A percentile compares a stretch with the other conserved stretches of the same genome.
Evolutionary conservation across 306 rosid species (phyloP).

Genomic region (Prunus kanzakura): DNA sequence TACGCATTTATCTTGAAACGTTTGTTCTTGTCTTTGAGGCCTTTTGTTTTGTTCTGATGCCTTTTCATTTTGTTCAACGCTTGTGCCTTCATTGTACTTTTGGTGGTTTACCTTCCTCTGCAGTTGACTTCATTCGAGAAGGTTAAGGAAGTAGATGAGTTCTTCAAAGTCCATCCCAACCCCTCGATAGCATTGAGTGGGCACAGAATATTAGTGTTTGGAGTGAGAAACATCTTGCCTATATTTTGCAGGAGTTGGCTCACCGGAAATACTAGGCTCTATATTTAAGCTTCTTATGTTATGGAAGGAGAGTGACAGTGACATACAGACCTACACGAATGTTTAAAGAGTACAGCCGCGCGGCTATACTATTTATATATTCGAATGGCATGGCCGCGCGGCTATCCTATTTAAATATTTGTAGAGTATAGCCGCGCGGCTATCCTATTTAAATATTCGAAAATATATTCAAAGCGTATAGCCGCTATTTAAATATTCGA

Average conservation of each 20-base stretch:
- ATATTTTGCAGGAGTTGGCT: slow-evolving; percentile 51
- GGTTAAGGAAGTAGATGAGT: slow-evolving; percentile 77
- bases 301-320: too few relatives aligned
- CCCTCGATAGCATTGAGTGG: slow-evolving; percentile 65
- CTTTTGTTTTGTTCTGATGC: background rate
- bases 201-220: slow-evolving; percentile 51
- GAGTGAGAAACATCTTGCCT: slow-evolving; percentile 50
- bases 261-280: slow-evolving; percentile 11
- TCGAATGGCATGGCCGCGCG: too few relatives aligned
- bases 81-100: too few relatives aligned
- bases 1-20: background rate
- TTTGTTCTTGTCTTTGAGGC: background rate
- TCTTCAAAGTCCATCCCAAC: slow-evolving; percentile 51
- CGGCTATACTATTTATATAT: too few relatives aligned
- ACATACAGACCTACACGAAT: too few relatives aligned
- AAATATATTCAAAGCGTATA: too few relatives aligned
- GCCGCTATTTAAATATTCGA: too few relatives aligned
- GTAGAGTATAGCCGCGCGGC: too few relatives aligned
- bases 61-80: background rate
- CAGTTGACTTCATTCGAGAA: slow-evolving; percentile 87
- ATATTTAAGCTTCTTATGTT: too few relatives aligned
- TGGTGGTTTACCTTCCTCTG: background rate
- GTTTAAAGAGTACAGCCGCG: too few relatives aligned
- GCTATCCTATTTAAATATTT: too few relatives aligned
- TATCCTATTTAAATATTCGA: too few relatives aligned